A percentile compares a stretch with the other conserved stretches of the same genome.
phyloP scores from a whole-genome alignment of 495 filamentous ascomycete species.

The Aspergillus egyptiacus region DNA sequence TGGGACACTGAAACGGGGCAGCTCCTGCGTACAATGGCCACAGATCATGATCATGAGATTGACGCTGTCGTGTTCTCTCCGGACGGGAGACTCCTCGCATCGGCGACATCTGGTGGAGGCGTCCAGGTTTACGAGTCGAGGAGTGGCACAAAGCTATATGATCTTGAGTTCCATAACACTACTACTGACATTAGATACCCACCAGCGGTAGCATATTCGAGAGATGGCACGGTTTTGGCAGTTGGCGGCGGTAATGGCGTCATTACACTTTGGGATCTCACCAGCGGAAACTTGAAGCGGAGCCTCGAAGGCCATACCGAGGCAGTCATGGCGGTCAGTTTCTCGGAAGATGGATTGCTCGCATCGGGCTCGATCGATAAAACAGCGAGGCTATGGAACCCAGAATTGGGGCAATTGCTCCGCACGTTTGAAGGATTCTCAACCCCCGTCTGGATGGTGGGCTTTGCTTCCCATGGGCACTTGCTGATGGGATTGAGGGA shows the following conservation, averaged over 20 bases:
- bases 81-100: background rate
- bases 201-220: background rate
- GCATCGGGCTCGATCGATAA: conserved; percentile 18
- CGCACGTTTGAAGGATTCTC: background rate
- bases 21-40: background rate
- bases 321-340: background rate
- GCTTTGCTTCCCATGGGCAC: no score
- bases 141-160: background rate
- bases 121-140: conserved; percentile 13
- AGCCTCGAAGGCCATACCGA: background rate
- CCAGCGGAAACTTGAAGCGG: background rate
- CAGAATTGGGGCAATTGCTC: background rate
- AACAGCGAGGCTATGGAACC: conserved; percentile 17
- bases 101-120: background rate
- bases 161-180: background rate
- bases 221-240: background rate
- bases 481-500: no score
- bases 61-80: background rate
- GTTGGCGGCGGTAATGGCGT: background rate
- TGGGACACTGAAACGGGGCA: conserved; percentile 1
- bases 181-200: no score
- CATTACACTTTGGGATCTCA: background rate
- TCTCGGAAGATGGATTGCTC: conserved; percentile 2
- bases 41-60: background rate
- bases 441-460: background rate